Evolutionary conservation across 2,329 filamentous ascomycete species (phyloP).

Genomic region (Aspergillus vadensis): DNA sequence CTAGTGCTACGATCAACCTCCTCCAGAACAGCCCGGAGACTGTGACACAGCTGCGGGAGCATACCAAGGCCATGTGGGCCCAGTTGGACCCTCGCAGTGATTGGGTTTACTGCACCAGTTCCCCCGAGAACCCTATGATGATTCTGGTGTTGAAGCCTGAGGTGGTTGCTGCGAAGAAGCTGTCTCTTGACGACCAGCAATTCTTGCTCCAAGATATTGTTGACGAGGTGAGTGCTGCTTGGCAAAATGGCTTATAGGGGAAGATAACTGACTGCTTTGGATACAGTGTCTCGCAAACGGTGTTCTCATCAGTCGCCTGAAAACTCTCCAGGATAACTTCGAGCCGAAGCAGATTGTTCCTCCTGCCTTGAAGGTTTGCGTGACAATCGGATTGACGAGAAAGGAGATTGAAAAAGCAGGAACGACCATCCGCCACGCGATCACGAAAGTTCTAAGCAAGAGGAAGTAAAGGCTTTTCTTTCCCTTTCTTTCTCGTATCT

Average conservation of each 20-base stretch:
- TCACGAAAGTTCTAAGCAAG: slow-evolving; percentile 82
- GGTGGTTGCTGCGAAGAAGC: slow-evolving; percentile 68
- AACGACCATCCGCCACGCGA: slow-evolving; percentile 81
- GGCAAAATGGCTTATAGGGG: background rate
- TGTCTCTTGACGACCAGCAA: slow-evolving; percentile 77
- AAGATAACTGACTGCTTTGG: slow-evolving; percentile 13
- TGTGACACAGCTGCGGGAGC: slow-evolving; percentile 75
- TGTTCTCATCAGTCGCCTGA: slow-evolving; percentile 84
- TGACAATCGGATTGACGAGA: slow-evolving; percentile 83
- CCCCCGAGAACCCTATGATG: slow-evolving; percentile 82
- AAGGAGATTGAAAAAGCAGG: slow-evolving; percentile 97
- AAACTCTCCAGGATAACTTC: slow-evolving; percentile 70
- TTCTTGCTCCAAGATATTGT: slow-evolving; percentile 83
- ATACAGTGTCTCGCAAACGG: slow-evolving; percentile 77
- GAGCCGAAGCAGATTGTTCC: slow-evolving; percentile 69
- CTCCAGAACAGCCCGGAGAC: slow-evolving; percentile 86
- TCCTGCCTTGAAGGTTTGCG: slow-evolving; percentile 85
- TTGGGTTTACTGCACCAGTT: slow-evolving; percentile 82
- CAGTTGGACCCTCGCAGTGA: slow-evolving; percentile 93
- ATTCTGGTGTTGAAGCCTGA: slow-evolving; percentile 82
- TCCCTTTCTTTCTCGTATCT: slow-evolving; percentile 2
- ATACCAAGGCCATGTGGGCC: slow-evolving; percentile 79
- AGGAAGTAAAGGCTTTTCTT: slow-evolving; percentile 44
- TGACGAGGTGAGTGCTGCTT: slow-evolving; percentile 73
- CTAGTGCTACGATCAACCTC: slow-evolving; percentile 84